Percentiles rank a stretch among this genome's conserved stretches.
Evolutionary conservation across 768 basidiomycete species (phyloP).

Genomic region (Amanita rimosa): DNA sequence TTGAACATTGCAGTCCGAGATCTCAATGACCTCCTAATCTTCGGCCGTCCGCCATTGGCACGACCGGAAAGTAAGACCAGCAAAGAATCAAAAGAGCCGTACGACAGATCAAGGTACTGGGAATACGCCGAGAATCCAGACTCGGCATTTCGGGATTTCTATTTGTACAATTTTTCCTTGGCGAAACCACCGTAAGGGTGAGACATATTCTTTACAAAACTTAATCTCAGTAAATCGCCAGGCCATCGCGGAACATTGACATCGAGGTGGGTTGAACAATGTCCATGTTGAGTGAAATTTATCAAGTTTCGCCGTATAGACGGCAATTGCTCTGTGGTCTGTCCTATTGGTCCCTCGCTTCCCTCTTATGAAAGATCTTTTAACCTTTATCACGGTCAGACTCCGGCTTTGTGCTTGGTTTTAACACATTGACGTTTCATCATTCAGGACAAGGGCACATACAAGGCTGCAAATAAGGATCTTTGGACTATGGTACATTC

Average conservation of each 20-base stretch:
- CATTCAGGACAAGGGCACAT: constrained; percentile 37
- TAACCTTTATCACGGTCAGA: constrained; percentile 55
- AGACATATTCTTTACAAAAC: background rate
- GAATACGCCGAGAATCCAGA: constrained; percentile 36
- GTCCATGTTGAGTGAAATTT: background rate
- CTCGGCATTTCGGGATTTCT: constrained; percentile 51
- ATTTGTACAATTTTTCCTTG: constrained; percentile 58
- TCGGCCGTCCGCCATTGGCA: constrained; percentile 30
- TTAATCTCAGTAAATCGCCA: constrained; percentile 14
- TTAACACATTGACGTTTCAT: constrained; percentile 12
- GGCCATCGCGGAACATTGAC: constrained; percentile 66
- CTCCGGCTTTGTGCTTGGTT: background rate
- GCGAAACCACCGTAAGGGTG: constrained; percentile 59
- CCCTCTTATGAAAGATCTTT: constrained; percentile 51
- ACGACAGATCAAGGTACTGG: constrained; percentile 42
- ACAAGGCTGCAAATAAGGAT: constrained; percentile 77
- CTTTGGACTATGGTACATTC: constrained; percentile 70
- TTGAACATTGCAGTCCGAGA: constrained; percentile 45
- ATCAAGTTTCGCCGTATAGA: constrained; percentile 25
- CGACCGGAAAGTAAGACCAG: constrained; percentile 15
- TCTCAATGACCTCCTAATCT: constrained; percentile 52
- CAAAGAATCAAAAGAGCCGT: constrained; percentile 35
- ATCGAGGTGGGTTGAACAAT: constrained; percentile 49
- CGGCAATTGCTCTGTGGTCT: constrained; percentile 65
- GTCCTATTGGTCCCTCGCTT: constrained; percentile 60